phyloP scores from a whole-genome alignment of 2,329 filamentous ascomycete species.

The Plenodomus biglobosus region DNA sequence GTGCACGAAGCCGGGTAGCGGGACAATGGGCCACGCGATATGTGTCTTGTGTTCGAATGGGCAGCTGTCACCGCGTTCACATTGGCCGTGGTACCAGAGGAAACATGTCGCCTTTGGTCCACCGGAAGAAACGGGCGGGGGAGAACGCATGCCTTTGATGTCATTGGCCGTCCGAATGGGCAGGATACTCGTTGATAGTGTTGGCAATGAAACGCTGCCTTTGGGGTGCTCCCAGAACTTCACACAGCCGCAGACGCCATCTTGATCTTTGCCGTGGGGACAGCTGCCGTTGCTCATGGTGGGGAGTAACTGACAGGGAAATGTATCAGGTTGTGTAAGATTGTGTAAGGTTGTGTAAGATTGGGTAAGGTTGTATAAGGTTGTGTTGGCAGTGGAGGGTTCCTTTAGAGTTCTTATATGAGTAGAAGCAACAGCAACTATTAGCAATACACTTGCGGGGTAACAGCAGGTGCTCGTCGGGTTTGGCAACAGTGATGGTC shows the following conservation, averaged over 20 bases:
- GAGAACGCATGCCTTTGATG: not conserved
- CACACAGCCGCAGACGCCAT: constrained; percentile 31
- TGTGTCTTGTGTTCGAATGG: constrained; percentile 17
- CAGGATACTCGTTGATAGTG: not conserved
- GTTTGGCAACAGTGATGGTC: too few species aligned
- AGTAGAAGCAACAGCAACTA: too few species aligned
- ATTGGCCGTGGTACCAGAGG: constrained; percentile 33
- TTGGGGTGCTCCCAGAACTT: constrained; percentile 20
- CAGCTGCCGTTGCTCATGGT: constrained; percentile 4
- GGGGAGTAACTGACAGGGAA: constrained; percentile 1
- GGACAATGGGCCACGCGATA: constrained; percentile 23
- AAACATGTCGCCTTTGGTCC: constrained; percentile 27
- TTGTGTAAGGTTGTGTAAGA: too few species aligned
- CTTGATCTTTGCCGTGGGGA: constrained; percentile 12
- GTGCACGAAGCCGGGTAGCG: constrained; percentile 22
- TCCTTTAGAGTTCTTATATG: too few species aligned
- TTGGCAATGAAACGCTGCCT: not conserved
- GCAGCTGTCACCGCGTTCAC: constrained; percentile 13
- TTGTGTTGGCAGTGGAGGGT: not conserved
- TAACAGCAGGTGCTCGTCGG: not conserved
- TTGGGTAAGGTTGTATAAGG: too few species aligned
- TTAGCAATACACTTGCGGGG: not conserved
- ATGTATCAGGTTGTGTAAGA: too few species aligned
- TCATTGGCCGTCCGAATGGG: not conserved
- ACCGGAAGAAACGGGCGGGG: constrained; percentile 7